Conservation (phyloP, 306 rosid genomes). For the Hylodesmum podocarpum region DNA sequence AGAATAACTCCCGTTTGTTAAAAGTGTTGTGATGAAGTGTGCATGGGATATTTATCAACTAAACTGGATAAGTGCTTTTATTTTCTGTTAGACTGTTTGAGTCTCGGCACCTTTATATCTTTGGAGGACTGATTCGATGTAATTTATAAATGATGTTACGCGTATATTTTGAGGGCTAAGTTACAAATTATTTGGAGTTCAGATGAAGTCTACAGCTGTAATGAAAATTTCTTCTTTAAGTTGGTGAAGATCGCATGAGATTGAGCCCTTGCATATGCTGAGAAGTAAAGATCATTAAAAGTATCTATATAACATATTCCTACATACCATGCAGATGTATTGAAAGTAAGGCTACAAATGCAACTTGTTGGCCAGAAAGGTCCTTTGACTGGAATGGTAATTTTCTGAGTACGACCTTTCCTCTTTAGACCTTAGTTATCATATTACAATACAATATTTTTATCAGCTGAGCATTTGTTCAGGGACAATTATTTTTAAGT, state of each 20-base stretch:
- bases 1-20: background rate
- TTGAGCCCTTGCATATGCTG: conserved; percentile 21
- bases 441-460: conserved; percentile 19
- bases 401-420: conserved; percentile 32
- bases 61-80: background rate
- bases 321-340: conserved; percentile 72
- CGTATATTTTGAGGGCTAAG: background rate
- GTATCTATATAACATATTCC: conserved; percentile 16
- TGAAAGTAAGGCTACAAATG: conserved; percentile 97
- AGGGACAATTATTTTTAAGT: conserved; percentile 68
- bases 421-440: conserved; percentile 32
- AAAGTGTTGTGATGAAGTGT: background rate
- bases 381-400: conserved; percentile 92
- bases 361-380: conserved; percentile 96
- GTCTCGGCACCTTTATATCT: background rate
- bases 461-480: conserved; percentile 35
- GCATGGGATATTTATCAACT: background rate
- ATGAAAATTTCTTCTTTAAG: conserved; percentile 2
- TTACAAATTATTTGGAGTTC: background rate
- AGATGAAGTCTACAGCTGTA: background rate
- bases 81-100: background rate
- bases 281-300: background rate
- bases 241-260: background rate
- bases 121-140: background rate
- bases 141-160: background rate